These are phyloP conservation scores for Nakazawaea populi DNA, from an alignment of 805 yeast genomes.

Conservation along the genomic window DNA sequence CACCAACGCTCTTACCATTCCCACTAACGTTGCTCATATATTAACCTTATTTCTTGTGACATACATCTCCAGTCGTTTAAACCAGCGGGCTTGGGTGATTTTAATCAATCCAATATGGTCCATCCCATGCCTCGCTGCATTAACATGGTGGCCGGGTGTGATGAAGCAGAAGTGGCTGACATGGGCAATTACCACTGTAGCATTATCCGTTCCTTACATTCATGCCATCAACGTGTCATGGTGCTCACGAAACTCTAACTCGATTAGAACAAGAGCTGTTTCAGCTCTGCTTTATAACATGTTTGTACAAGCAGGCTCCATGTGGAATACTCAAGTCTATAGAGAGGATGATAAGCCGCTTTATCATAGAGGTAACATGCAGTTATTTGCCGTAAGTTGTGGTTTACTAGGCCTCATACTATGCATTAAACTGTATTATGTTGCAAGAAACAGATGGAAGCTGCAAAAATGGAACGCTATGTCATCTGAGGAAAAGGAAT, in stretches of 20 bases:
- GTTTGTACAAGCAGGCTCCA: slow-evolving; percentile 53
- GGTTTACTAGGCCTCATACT: slow-evolving; percentile 26
- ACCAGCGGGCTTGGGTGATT: slow-evolving; percentile 20
- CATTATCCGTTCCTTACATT: slow-evolving; percentile 39
- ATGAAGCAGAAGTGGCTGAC: slow-evolving; percentile 20
- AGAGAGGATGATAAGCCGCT: slow-evolving; percentile 51
- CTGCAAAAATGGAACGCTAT: slow-evolving; percentile 45
- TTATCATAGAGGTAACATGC: slow-evolving; percentile 52
- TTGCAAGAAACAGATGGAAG: slow-evolving; percentile 35
- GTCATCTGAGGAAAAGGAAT: slow-evolving; percentile 41
- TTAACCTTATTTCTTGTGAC: slow-evolving; percentile 29
- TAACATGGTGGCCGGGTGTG: slow-evolving; percentile 23
- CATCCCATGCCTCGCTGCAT: slow-evolving; percentile 18
- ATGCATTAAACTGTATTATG: slow-evolving; percentile 31
- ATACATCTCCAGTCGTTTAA: slow-evolving; percentile 28
- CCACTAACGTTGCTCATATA: slow-evolving; percentile 34
- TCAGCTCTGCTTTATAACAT: slow-evolving; percentile 62
- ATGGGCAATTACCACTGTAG: slow-evolving; percentile 18
- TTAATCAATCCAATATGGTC: slow-evolving; percentile 21
- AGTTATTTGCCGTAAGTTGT: slow-evolving; percentile 30
- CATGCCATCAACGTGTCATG: slow-evolving; percentile 54
- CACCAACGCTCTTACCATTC: slow-evolving; percentile 48
- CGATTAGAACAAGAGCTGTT: slow-evolving; percentile 59
- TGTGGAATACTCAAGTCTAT: slow-evolving; percentile 52
- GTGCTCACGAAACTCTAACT: slow-evolving; percentile 57